Conservation (phyloP, 345 rosid genomes). For the Eucalyptus viminalis region DNA sequence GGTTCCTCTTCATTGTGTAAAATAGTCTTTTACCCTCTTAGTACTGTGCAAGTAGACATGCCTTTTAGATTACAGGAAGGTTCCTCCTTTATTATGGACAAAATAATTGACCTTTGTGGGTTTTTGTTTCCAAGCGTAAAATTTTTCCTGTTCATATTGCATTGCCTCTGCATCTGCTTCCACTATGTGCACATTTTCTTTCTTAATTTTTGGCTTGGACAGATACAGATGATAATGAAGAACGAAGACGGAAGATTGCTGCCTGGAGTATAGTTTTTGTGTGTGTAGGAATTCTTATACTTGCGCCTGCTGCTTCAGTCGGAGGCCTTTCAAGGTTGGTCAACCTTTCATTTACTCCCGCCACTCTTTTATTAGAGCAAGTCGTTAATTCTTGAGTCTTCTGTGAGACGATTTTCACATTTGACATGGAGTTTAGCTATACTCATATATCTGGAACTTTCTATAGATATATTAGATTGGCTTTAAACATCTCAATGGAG, state of each 20-base stretch:
- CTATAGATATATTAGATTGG: not conserved
- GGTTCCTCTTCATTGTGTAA: not conserved
- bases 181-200: not conserved
- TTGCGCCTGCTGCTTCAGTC: constrained; percentile 60
- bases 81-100: not conserved
- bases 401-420: not conserved
- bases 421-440: not conserved
- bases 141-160: not conserved
- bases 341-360: not conserved
- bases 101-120: not conserved
- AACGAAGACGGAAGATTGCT: constrained; percentile 57
- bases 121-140: not conserved
- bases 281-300: constrained; percentile 57
- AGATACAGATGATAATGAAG: constrained; percentile 16
- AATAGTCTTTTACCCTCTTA: not conserved
- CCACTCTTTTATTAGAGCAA: not conserved
- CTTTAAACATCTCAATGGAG: not conserved
- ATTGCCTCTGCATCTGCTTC: not conserved
- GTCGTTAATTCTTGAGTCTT: not conserved
- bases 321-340: constrained; percentile 59
- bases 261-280: constrained; percentile 79
- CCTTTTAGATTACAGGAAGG: not conserved
- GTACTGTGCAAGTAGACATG: not conserved
- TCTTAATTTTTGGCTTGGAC: constrained; percentile 17
- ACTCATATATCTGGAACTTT: not conserved